Base-by-base conservation (phyloP, 2,329 filamentous ascomycete species). In the Pochonia chlamydosporia region DNA sequence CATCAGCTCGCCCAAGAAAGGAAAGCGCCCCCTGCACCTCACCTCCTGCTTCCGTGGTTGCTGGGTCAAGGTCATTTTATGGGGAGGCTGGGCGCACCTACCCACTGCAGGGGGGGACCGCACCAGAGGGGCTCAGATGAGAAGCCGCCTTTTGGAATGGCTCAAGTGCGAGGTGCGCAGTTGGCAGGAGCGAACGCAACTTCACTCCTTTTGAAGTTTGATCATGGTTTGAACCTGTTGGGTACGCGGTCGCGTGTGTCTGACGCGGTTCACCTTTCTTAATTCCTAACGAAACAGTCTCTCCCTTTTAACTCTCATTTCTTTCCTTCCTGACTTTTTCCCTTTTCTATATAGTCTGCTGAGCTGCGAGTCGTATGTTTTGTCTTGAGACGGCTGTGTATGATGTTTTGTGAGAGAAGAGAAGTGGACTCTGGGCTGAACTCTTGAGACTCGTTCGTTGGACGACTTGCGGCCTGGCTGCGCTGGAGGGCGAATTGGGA, bases 11-110 rank as follows among this genome's bases (percentile, higher is more conserved):
- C 39, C 23, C 39, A 25, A 26, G 39, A 25, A 28, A 41, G 39
- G 39, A 14, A 28, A 28, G 39, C 14, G 20, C 6, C 24, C 18
- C 35, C 35, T 39, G 20, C 14, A 10, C 9, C 18, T 23, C 7
- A 5, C 14, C 37, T 31, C 30, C 33, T 26, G 20, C 47, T 18
- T 39, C 8, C 21, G 47, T 50, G 53, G 61, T 63, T 61, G 61
- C 58, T 61, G 52, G 59, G 61, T 49, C 61, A 63, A 59, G 49
- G 39, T 20, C 11, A 41, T 49, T 47, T 33, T 44, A 42, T 47
- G 56, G 55, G 55, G 52, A 54, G 55, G 50, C 16, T 23, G 44
- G 41, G 26, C 21, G 35, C 14, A 21, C 40, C 21, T 37, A 31
- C 23, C n/a, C 25, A 16, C 11, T 23, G n/a, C 23, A 39, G 14